These are phyloP conservation scores for Lentithecium fluviatile DNA, from an alignment of 495 filamentous ascomycete genomes.

Conservation along the genomic window DNA sequence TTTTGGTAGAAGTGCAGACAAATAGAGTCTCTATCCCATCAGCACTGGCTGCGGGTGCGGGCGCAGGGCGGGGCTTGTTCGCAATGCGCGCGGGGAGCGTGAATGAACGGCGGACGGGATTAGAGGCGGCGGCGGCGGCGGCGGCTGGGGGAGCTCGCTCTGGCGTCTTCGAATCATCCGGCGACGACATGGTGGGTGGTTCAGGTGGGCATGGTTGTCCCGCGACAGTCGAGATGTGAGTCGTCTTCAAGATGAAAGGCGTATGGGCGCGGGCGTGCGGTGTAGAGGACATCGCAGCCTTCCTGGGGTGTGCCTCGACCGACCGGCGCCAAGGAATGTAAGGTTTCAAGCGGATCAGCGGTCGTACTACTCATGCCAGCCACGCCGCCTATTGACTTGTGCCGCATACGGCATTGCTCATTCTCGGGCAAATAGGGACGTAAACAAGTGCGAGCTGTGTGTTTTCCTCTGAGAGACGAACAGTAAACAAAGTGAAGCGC, in stretches of 20 bases:
- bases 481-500: no score
- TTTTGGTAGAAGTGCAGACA: slow-evolving; percentile 43
- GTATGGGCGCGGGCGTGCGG: neutral
- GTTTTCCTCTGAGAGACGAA: no score
- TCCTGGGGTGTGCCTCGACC: neutral
- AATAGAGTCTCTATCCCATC: slow-evolving; percentile 68
- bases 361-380: no score
- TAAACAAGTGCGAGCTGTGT: no score
- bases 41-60: slow-evolving; percentile 15
- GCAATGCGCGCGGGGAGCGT: slow-evolving; percentile 56
- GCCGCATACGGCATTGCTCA: no score
- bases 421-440: no score
- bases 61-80: slow-evolving; percentile 9
- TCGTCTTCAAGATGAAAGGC: no score
- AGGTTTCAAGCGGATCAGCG: no score
- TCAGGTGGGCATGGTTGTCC: slow-evolving; percentile 11
- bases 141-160: slow-evolving; percentile 18
- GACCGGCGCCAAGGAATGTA: no score
- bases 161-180: slow-evolving; percentile 14
- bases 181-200: slow-evolving; percentile 29
- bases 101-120: slow-evolving; percentile 39
- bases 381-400: no score
- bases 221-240: neutral
- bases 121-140: neutral
- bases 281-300: neutral